phyloP scores from a whole-genome alignment of 495 filamentous ascomycete genomes.

The Zalerion maritima region DNA sequence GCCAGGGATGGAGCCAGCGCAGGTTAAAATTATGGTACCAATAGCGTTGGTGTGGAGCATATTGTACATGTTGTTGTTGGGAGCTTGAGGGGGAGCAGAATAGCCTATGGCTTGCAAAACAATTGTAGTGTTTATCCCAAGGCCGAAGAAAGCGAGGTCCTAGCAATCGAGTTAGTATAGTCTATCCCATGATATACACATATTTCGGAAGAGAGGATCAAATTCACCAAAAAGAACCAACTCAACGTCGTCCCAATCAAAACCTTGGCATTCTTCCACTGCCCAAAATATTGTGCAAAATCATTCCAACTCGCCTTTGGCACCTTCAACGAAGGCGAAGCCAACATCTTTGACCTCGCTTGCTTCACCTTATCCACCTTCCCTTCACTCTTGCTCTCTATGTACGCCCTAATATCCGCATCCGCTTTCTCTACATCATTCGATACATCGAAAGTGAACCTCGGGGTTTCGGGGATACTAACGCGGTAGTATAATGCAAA shows the following conservation, averaged over 20 bases:
- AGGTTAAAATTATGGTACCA: constrained; percentile 62
- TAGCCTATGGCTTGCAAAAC: constrained; percentile 57
- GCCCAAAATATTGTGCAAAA: constrained; percentile 45
- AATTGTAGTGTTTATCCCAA: constrained; percentile 61
- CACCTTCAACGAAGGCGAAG: constrained; percentile 30
- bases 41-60: constrained; percentile 54
- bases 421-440: constrained; percentile 57
- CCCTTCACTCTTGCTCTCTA: constrained; percentile 40
- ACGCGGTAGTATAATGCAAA: constrained; percentile 74
- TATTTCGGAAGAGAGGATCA: constrained; percentile 2
- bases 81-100: constrained; percentile 18
- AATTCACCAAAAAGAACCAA: constrained; percentile 61
- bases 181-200: neutral
- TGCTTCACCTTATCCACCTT: constrained; percentile 19
- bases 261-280: constrained; percentile 60
- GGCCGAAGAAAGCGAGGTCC: constrained; percentile 60
- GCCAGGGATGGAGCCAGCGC: constrained; percentile 62
- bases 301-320: constrained; percentile 54
- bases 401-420: constrained; percentile 51
- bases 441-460: constrained; percentile 70
- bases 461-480: constrained; percentile 64
- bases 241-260: constrained; percentile 65
- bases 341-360: constrained; percentile 17
- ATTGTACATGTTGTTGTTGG: constrained; percentile 48
- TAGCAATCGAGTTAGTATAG: constrained; percentile 6